A percentile compares a stretch with the other conserved stretches of the same genome.
phyloP scores from a whole-genome alignment of 2,329 filamentous ascomycete genomes.

The Elsinoe batatas region DNA sequence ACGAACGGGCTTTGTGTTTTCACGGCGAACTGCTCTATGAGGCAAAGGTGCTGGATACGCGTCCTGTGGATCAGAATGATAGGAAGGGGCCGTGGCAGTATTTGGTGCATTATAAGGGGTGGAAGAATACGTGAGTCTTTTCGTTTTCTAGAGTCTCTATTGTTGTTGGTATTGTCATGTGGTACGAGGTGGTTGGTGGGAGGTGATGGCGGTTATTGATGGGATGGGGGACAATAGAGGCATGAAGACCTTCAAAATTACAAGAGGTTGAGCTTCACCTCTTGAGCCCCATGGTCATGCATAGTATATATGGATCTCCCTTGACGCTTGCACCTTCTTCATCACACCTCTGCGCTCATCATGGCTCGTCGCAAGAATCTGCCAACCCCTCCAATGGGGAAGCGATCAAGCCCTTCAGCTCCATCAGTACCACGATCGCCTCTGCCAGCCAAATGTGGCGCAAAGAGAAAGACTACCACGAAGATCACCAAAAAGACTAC shows the following conservation, averaged over 20 bases:
- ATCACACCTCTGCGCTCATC: not conserved
- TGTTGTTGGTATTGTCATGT: conserved; percentile 5
- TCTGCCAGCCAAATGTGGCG: not conserved
- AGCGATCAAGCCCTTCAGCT: not conserved
- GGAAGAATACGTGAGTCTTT: conserved; percentile 80
- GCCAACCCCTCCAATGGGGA: not conserved
- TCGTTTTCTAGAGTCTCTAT: conserved; percentile 1
- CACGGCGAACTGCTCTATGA: conserved; percentile 97
- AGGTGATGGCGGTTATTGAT: not conserved
- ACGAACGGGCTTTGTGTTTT: conserved; percentile 93
- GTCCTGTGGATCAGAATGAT: conserved; percentile 50
- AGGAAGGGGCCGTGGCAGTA: conserved; percentile 73
- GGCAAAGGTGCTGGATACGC: conserved; percentile 82
- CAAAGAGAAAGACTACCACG: not conserved
- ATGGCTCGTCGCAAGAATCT: conserved; percentile 5
- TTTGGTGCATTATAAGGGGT: conserved; percentile 96
- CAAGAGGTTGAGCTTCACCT: not conserved
- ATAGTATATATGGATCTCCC: too few species aligned
- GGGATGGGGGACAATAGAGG: not conserved
- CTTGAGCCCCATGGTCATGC: not conserved
- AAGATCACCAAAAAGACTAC: not conserved
- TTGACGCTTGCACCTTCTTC: too few species aligned
- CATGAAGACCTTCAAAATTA: not conserved
- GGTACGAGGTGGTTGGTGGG: not conserved
- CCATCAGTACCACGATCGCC: not conserved